These are phyloP conservation scores for Durotheca rogersii DNA, from an alignment of 495 filamentous ascomycete species.

Conservation along the genomic window DNA sequence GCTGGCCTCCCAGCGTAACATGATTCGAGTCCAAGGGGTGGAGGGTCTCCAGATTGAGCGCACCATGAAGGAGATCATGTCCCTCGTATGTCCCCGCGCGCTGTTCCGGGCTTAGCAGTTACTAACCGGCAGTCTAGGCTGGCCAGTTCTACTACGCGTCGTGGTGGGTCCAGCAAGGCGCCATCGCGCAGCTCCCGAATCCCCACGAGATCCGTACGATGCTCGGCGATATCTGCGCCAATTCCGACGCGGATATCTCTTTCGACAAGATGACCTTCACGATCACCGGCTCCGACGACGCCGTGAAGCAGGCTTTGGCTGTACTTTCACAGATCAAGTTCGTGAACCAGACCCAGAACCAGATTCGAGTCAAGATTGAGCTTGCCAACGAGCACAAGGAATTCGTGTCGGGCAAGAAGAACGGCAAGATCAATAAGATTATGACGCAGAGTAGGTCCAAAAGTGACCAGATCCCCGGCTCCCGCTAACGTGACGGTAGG, in stretches of 20 bases:
- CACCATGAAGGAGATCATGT: conserved; percentile 92
- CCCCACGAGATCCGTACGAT: conserved; percentile 78
- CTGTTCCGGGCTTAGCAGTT: not conserved
- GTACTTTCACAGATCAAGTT: conserved; percentile 91
- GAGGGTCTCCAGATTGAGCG: conserved; percentile 93
- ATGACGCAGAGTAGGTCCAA: conserved; percentile 87
- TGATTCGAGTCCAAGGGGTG: conserved; percentile 85
- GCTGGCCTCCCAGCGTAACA: conserved; percentile 73
- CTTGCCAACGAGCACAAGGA: conserved; percentile 99
- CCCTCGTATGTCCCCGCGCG: conserved; percentile 59
- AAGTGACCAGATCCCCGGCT: not conserved
- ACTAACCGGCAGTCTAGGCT: conserved; percentile 56
- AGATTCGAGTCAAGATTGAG: conserved; percentile 96
- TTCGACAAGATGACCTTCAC: conserved; percentile 93
- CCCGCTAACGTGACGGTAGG: conserved; percentile 42
- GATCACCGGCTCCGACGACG: conserved; percentile 92
- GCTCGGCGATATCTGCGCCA: conserved; percentile 93
- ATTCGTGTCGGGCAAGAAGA: conserved; percentile 99
- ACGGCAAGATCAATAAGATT: conserved; percentile 99
- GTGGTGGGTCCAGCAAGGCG: conserved; percentile 88
- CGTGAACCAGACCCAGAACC: conserved; percentile 80
- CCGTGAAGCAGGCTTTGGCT: conserved; percentile 88
- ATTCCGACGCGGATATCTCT: conserved; percentile 89
- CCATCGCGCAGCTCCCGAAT: conserved; percentile 68
- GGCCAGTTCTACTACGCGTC: conserved; percentile 97